phyloP scores from a whole-genome alignment of 805 yeast genomes.

The Yarrowia deformans region DNA sequence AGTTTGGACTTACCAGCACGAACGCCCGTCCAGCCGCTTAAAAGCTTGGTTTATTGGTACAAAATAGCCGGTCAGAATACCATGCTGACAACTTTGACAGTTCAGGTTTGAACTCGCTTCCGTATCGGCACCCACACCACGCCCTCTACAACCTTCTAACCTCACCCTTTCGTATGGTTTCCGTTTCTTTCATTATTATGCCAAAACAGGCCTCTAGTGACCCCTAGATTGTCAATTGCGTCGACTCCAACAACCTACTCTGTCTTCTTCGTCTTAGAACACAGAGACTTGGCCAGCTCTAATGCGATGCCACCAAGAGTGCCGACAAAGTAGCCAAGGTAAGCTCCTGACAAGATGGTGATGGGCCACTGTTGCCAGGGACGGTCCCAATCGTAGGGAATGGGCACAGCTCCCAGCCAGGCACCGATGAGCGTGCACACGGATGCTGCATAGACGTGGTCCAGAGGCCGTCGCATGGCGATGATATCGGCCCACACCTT shows the following conservation, averaged over 20 bases:
- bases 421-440: slow-evolving; percentile 66
- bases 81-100: no score
- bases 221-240: slow-evolving; percentile 5
- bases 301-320: slow-evolving; percentile 52
- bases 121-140: no score
- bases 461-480: slow-evolving; percentile 46
- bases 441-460: slow-evolving; percentile 52
- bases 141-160: no score
- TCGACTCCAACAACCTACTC: background rate
- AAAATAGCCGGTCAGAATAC: no score
- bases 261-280: slow-evolving; percentile 15
- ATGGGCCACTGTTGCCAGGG: slow-evolving; percentile 98
- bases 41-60: no score
- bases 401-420: slow-evolving; percentile 93
- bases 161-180: background rate
- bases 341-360: slow-evolving; percentile 80
- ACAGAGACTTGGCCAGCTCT: slow-evolving; percentile 9
- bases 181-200: slow-evolving; percentile 18
- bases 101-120: no score
- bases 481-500: slow-evolving; percentile 54
- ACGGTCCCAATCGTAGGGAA: slow-evolving; percentile 97
- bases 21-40: no score
- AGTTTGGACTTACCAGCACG: no score
- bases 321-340: slow-evolving; percentile 75
- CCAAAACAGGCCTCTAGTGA: background rate